phyloP scores from a whole-genome alignment of 352 stramenopile species.

The Phytopythium kandeliae region DNA sequence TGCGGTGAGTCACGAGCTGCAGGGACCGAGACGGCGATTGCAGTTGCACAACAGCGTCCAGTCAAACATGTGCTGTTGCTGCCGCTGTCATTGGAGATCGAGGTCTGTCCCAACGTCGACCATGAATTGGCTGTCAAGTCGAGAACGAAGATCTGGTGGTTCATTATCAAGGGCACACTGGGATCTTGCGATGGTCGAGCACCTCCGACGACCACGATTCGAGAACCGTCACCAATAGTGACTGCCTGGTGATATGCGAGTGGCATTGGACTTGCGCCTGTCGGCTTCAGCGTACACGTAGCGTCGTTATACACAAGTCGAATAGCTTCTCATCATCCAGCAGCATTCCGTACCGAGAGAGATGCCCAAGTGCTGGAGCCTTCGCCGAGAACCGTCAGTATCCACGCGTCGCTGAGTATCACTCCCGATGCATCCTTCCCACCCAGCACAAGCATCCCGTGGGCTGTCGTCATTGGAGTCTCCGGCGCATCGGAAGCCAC shows the following conservation, averaged over 20 bases:
- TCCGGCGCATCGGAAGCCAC: conserved; percentile 11
- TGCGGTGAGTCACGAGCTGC: conserved; percentile 16
- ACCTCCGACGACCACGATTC: conserved; percentile 48
- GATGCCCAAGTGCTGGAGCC: conserved; percentile 22
- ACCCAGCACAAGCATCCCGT: conserved; percentile 43
- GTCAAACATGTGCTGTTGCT: conserved; percentile 9
- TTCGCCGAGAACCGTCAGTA: conserved; percentile 17
- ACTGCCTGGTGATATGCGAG: conserved; percentile 44
- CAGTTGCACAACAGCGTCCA: conserved; percentile 27
- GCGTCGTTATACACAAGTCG: background rate
- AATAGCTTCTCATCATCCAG: too few relatives aligned
- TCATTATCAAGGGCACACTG: conserved; percentile 13
- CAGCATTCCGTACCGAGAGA: conserved; percentile 28
- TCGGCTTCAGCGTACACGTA: conserved; percentile 16
- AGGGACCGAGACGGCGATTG: conserved; percentile 22
- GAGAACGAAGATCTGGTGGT: conserved; percentile 34
- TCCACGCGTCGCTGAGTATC: conserved; percentile 42
- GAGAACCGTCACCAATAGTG: conserved; percentile 20
- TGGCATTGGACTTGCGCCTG: conserved; percentile 42
- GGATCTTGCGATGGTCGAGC: conserved; percentile 11
- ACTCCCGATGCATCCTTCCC: conserved; percentile 28
- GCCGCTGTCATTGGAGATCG: conserved; percentile 6
- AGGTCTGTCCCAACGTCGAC: conserved; percentile 14
- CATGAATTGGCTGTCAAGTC: conserved; percentile 46
- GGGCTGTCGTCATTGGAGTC: conserved; percentile 2